Conservation (phyloP, 352 stramenopile species). For the Phytophthora macrochlamydospora region DNA sequence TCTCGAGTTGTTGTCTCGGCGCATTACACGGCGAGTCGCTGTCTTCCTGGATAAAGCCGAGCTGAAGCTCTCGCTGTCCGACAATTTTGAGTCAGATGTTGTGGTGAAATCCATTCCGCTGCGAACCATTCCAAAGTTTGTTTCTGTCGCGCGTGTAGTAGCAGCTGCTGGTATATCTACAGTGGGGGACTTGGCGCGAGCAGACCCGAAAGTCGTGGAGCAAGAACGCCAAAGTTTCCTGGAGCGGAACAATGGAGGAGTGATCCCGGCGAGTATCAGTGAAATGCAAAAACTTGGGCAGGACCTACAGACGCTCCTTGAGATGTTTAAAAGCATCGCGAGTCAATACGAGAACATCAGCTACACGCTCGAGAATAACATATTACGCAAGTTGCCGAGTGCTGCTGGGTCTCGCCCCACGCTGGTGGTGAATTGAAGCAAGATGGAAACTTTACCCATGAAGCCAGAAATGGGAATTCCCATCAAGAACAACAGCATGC, state of each 20-base stretch:
- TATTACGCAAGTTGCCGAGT: constrained; percentile 23
- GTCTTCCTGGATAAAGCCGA: constrained; percentile 76
- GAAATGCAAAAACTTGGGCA: constrained; percentile 60
- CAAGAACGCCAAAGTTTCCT: constrained; percentile 56
- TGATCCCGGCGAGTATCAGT: constrained; percentile 2
- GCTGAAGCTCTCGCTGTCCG: constrained; percentile 70
- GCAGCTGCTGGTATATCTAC: constrained; percentile 54
- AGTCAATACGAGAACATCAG: constrained; percentile 55
- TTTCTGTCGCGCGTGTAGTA: constrained; percentile 60
- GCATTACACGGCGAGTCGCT: constrained; percentile 71
- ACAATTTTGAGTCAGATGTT: constrained; percentile 76
- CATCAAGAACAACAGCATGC: background rate
- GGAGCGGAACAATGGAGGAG: constrained; percentile 32
- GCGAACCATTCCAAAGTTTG: constrained; percentile 70
- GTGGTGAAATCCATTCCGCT: constrained; percentile 81
- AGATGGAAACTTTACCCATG: background rate
- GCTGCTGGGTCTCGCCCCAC: constrained; percentile 1
- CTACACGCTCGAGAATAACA: constrained; percentile 49
- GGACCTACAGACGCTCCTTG: constrained; percentile 62
- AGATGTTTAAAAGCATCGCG: constrained; percentile 64
- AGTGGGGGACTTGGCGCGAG: constrained; percentile 64
- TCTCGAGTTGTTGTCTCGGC: constrained; percentile 60
- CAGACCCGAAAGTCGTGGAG: constrained; percentile 64
- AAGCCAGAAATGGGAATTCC: background rate
- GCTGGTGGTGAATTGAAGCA: background rate